A percentile compares a stretch with the other conserved stretches of the same genome.
phyloP scores from a whole-genome alignment of 768 basidiomycete species.

The Amanita rubescens region DNA sequence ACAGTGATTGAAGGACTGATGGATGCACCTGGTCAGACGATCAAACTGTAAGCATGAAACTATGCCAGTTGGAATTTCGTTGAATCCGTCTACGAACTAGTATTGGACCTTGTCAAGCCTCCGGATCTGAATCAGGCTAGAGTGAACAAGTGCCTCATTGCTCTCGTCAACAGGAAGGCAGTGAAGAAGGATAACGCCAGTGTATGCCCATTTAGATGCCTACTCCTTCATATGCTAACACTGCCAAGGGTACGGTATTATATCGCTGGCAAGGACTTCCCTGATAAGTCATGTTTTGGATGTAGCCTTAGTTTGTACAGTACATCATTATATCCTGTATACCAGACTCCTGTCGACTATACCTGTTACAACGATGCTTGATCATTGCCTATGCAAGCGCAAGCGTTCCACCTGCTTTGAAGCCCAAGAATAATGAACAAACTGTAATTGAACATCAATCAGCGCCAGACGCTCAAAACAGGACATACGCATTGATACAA shows the following conservation, averaged over 20 bases:
- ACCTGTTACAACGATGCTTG: not conserved
- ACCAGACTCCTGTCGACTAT: not conserved
- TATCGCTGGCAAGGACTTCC: constrained; percentile 64
- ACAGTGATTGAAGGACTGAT: constrained; percentile 71
- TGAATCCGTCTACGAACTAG: constrained; percentile 28
- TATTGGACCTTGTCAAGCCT: constrained; percentile 66
- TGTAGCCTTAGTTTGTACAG: constrained; percentile 3
- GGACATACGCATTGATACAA: no score
- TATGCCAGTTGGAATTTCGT: not conserved
- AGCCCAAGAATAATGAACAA: no score
- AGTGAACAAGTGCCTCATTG: constrained; percentile 91
- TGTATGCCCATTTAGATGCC: constrained; percentile 25
- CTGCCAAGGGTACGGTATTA: constrained; percentile 51
- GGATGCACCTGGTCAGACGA: constrained; percentile 49
- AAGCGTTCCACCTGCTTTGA: no score
- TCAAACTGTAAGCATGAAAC: constrained; percentile 50
- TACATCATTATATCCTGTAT: not conserved
- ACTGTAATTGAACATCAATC: no score
- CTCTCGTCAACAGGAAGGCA: constrained; percentile 80
- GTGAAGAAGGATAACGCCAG: constrained; percentile 68
- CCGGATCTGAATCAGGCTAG: constrained; percentile 85
- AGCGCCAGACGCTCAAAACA: no score
- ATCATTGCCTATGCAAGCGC: no score
- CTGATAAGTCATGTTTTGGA: constrained; percentile 13
- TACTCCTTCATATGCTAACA: not conserved